Conservation (phyloP, 2,329 filamentous ascomycete species). For the Lasiodiplodia theobromae region DNA sequence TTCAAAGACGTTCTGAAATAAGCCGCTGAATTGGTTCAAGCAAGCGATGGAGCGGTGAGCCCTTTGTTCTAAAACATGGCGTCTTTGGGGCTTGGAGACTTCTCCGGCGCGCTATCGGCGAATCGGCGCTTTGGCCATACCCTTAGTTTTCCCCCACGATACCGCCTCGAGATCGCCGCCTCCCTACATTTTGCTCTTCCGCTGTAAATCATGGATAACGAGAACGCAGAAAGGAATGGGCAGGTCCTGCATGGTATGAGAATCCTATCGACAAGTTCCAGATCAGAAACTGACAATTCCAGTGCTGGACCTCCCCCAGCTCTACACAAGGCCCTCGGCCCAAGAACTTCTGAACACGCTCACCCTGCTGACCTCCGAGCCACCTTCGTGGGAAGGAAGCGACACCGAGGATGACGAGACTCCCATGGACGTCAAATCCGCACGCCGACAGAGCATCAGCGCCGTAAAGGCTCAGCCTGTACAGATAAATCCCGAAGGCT, state of each 20-base stretch:
- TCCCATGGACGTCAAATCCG: slow-evolving; percentile 31
- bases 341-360: slow-evolving; percentile 70
- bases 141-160: slow-evolving; percentile 25
- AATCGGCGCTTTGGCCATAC: slow-evolving; percentile 23
- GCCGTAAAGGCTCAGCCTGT: slow-evolving; percentile 10
- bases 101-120: slow-evolving; percentile 26
- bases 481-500: slow-evolving; percentile 56
- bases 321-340: slow-evolving; percentile 77
- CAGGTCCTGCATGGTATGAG: slow-evolving; percentile 27
- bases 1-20: slow-evolving; percentile 78
- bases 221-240: slow-evolving; percentile 10
- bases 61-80: slow-evolving; percentile 13
- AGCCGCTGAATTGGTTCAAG: not conserved
- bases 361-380: slow-evolving; percentile 69
- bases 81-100: not conserved
- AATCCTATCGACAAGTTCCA: not conserved
- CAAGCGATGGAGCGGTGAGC: not conserved
- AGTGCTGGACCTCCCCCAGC: slow-evolving; percentile 81
- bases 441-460: slow-evolving; percentile 23
- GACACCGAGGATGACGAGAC: slow-evolving; percentile 47
- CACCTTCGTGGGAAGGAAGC: slow-evolving; percentile 70
- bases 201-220: slow-evolving; percentile 24
- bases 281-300: slow-evolving; percentile 23
- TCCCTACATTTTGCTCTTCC: slow-evolving; percentile 16
- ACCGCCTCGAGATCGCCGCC: slow-evolving; percentile 18